phyloP scores from a whole-genome alignment of 192 early-diverging fungal species.

The Coemansia sp. region DNA sequence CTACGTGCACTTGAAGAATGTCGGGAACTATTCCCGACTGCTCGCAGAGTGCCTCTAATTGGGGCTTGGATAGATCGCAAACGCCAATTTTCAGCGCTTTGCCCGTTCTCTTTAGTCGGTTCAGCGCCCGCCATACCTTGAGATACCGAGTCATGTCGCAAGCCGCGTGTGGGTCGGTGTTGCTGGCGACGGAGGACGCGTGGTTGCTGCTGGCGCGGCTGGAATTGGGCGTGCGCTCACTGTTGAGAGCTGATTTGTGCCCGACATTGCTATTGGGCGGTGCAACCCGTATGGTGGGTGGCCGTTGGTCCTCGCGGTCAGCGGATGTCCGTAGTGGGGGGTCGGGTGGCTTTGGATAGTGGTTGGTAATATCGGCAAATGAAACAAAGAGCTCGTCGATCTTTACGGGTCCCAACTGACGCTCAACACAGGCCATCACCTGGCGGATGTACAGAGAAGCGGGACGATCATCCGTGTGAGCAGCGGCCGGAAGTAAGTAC shows the following conservation, averaged over 20 bases:
- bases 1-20: slow-evolving; percentile 48
- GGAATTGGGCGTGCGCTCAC: neutral
- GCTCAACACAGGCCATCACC: slow-evolving; percentile 35
- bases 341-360: neutral
- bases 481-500: slow-evolving; percentile 41
- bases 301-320: neutral
- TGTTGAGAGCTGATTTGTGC: neutral
- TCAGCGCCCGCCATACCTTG: slow-evolving; percentile 40
- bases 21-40: slow-evolving; percentile 28
- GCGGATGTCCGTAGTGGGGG: neutral
- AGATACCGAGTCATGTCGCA: slow-evolving; percentile 41
- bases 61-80: slow-evolving; percentile 32
- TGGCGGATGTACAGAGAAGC: slow-evolving; percentile 45
- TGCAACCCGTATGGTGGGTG: neutral
- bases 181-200: neutral
- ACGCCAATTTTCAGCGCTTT: slow-evolving; percentile 42
- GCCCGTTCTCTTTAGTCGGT: slow-evolving; percentile 24
- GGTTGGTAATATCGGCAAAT: slow-evolving; percentile 34
- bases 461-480: slow-evolving; percentile 36
- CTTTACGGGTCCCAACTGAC: slow-evolving; percentile 41
- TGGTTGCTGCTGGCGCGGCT: neutral
- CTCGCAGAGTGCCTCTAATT: slow-evolving; percentile 37
- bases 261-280: neutral
- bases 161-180: neutral
- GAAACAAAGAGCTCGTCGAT: slow-evolving; percentile 53